Percentiles rank a stretch among this genome's conserved stretches.
Evolutionary conservation across 805 yeast genomes (phyloP).

Genomic region (Sugiyamaella floridensis): DNA sequence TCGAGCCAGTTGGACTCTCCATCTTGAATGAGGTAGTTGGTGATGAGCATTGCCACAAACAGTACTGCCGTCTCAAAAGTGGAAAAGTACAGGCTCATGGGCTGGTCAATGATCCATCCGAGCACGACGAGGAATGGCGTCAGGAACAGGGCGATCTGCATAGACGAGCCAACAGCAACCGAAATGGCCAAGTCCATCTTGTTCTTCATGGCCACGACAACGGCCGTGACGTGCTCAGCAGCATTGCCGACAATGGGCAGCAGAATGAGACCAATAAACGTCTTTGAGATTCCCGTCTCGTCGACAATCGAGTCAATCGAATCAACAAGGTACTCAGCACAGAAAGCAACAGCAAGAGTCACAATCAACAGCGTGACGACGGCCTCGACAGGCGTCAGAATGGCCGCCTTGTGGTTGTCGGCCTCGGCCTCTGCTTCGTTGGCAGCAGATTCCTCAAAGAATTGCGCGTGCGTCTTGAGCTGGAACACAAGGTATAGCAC

Average conservation of each 20-base stretch:
- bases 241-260: slow-evolving; percentile 98
- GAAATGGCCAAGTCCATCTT: slow-evolving; percentile 97
- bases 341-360: slow-evolving; percentile 75
- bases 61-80: slow-evolving; percentile 90
- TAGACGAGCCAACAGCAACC: slow-evolving; percentile 92
- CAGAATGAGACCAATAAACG: slow-evolving; percentile 87
- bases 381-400: slow-evolving; percentile 49
- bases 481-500: slow-evolving; percentile 79
- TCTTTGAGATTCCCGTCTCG: slow-evolving; percentile 80
- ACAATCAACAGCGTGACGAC: slow-evolving; percentile 48
- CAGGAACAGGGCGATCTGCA: slow-evolving; percentile 91
- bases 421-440: slow-evolving; percentile 33
- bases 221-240: slow-evolving; percentile 97
- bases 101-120: slow-evolving; percentile 89
- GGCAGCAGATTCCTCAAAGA: slow-evolving; percentile 55
- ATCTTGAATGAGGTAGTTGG: slow-evolving; percentile 80
- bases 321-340: slow-evolving; percentile 91
- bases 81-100: slow-evolving; percentile 88
- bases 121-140: slow-evolving; percentile 91
- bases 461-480: slow-evolving; percentile 70
- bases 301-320: slow-evolving; percentile 86
- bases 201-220: slow-evolving; percentile 88
- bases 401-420: slow-evolving; percentile 32
- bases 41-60: slow-evolving; percentile 81
- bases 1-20: slow-evolving; percentile 97